Evolutionary conservation across 2,329 filamentous ascomycete genomes (phyloP), one percentile per base, ranked within the genome.

Genomic region (Fusarium mundagurra): DNA sequence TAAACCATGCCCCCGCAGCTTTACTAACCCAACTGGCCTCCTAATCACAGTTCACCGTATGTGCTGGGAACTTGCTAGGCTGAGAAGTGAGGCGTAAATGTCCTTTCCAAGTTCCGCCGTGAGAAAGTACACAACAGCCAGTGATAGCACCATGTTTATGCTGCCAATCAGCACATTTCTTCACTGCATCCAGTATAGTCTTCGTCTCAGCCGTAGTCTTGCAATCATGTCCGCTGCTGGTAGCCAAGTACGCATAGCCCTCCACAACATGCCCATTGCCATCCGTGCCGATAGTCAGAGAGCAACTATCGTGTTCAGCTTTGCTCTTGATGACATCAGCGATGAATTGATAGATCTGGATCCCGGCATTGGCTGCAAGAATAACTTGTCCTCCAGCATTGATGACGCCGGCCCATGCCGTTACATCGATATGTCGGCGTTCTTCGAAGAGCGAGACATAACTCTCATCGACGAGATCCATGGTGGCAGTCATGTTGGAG

Each of bases 151-250:
- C 39, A 47, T 59, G 41, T 0, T 33, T 47, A 1, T 59, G 39
- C 9, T 47, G 41, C 29, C 43, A 59, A 17, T 59, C 24, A 1
- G 55, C 55, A 5, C 55, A 47, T 4, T 45, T 2, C 50, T 38
- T 31, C 2, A 57, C 20, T 1, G 50, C 33, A 16, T 27, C 34
- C 1, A 64, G 5, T 0, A 41, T 36, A 16, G 43, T 41, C 17
- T 64, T 60, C 4, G 41, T 60, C 8, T 50, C 24, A 12, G 61
- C 16, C 12, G 54, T 61, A 9, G 43, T 61, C 20, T n/a, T 61
- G 61, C 54, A 61, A 50, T 64, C 36, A 0, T 50, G 61, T 6
- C 54, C 54, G 6, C n/a, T 61, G 0, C 18, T 61, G 1, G 61
- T 48, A 0, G 61, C 61, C 36, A 34, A 6, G n/a, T 64, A 61